These are phyloP conservation scores for Ziziphus jujuba DNA, from an alignment of 306 rosid genomes.

Conservation along the genomic window DNA sequence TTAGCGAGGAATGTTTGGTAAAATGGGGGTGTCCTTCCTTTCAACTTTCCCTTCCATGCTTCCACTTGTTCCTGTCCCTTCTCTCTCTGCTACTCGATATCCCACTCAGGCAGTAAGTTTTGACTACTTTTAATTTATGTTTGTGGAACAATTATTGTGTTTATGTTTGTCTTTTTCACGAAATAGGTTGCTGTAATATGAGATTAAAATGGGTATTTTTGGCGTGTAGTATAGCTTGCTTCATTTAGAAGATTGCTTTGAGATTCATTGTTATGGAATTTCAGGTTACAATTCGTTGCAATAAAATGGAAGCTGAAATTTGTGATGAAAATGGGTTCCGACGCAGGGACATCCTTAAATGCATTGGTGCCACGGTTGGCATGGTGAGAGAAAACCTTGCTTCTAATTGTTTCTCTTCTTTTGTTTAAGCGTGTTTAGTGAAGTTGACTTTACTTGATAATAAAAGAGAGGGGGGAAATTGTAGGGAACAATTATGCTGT, in stretches of 20 bases:
- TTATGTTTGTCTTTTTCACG: neutral
- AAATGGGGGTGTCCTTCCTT: conserved; percentile 71
- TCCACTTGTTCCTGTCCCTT: conserved; percentile 42
- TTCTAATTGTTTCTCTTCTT: neutral
- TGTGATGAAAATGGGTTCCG: conserved; percentile 38
- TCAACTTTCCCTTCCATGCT: conserved; percentile 51
- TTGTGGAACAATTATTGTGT: neutral
- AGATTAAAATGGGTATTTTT: neutral
- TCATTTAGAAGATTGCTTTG: neutral
- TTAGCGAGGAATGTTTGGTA: conserved; percentile 11
- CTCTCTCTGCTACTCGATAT: conserved; percentile 29
- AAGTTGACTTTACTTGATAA: neutral
- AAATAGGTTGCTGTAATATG: conserved; percentile 14
- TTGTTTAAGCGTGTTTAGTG: too few species aligned
- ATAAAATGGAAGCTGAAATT: conserved; percentile 37
- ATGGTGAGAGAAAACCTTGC: conserved; percentile 55
- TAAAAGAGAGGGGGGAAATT: too few species aligned
- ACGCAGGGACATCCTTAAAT: conserved; percentile 58
- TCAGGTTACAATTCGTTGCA: conserved; percentile 61
- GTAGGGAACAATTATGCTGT: neutral
- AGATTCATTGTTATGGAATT: conserved; percentile 11
- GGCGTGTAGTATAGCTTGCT: neutral
- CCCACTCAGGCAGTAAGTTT: conserved; percentile 57
- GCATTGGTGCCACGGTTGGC: conserved; percentile 58
- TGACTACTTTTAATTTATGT: neutral